phyloP scores from a whole-genome alignment of 2,329 filamentous ascomycete genomes.

The Claviceps digitariae region DNA sequence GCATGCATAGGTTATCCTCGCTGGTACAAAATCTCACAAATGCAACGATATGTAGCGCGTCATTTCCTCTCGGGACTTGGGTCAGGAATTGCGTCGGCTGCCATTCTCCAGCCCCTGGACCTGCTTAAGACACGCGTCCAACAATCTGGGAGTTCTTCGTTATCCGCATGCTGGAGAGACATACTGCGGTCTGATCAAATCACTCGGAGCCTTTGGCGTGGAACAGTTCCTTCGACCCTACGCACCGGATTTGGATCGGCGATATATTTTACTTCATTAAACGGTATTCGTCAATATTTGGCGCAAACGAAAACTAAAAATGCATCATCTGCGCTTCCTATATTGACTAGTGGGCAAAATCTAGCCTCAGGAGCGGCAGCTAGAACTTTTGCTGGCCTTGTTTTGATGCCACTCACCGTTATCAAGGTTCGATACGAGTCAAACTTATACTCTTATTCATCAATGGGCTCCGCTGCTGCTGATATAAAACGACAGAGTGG shows the following conservation, averaged over 20 bases:
- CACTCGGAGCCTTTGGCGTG: constrained; percentile 73
- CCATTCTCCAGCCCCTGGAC: constrained; percentile 87
- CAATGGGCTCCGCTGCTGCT: constrained; percentile 54
- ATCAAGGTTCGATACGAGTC: constrained; percentile 96
- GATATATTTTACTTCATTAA: constrained; percentile 84
- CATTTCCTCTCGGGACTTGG: constrained; percentile 82
- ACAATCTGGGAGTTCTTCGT: constrained; percentile 60
- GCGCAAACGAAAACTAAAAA: constrained; percentile 14
- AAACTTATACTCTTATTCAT: constrained; percentile 70
- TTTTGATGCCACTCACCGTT: constrained; percentile 92
- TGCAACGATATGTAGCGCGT: constrained; percentile 39
- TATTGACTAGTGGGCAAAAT: constrained; percentile 73
- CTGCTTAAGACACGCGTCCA: constrained; percentile 94
- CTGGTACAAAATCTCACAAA: background rate
- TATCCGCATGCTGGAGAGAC: constrained; percentile 27
- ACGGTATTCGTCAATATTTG: constrained; percentile 61
- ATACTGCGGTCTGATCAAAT: constrained; percentile 43
- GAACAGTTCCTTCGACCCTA: constrained; percentile 82
- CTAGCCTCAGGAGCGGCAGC: constrained; percentile 73
- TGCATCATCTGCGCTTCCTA: constrained; percentile 60
- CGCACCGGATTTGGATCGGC: constrained; percentile 88
- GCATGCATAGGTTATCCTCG: background rate
- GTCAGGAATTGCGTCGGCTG: constrained; percentile 76
- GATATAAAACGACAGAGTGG: constrained; percentile 68
- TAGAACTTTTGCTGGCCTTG: constrained; percentile 72